Evolutionary conservation across 116 monocot species (phyloP).

Genomic region (Posidonia oceanica): DNA sequence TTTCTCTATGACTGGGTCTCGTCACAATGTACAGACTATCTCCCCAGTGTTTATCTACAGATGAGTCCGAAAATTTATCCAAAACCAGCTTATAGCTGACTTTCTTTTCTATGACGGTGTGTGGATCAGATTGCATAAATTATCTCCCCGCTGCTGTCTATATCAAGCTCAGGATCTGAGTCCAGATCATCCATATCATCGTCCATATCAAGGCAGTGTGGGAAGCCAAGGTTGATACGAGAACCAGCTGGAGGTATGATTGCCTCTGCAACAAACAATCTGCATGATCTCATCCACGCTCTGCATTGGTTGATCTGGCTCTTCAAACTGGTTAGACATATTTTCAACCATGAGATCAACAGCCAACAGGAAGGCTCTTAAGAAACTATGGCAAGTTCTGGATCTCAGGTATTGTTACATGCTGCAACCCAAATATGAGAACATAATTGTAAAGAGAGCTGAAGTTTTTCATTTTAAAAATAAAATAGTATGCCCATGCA

Average conservation of each 20-base stretch:
- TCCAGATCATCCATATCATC: conserved; percentile 88
- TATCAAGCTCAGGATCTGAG: conserved; percentile 65
- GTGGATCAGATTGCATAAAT: conserved; percentile 32
- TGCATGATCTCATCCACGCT: conserved; percentile 83
- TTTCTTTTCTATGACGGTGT: not conserved
- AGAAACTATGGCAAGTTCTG: conserved; percentile 71
- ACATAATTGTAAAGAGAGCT: not conserved
- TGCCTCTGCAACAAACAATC: conserved; percentile 57
- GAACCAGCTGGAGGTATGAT: conserved; percentile 58
- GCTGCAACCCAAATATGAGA: conserved; percentile 26
- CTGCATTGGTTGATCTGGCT: conserved; percentile 71
- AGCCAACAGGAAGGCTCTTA: conserved; percentile 67
- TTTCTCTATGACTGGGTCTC: too few relatives aligned
- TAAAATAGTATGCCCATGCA: not conserved
- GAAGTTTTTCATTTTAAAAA: not conserved
- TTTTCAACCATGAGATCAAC: conserved; percentile 57
- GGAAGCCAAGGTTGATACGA: conserved; percentile 26
- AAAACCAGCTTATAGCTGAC: too few relatives aligned
- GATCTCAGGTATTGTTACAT: conserved; percentile 80
- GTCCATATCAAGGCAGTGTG: conserved; percentile 37
- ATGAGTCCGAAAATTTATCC: too few relatives aligned
- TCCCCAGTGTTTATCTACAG: too few relatives aligned
- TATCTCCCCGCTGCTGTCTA: conserved; percentile 80
- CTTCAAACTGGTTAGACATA: conserved; percentile 35
- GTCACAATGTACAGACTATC: too few relatives aligned